These are phyloP conservation scores for Larix sibirica DNA, from an alignment of 83 land plant genomes.

Conservation along the genomic window DNA sequence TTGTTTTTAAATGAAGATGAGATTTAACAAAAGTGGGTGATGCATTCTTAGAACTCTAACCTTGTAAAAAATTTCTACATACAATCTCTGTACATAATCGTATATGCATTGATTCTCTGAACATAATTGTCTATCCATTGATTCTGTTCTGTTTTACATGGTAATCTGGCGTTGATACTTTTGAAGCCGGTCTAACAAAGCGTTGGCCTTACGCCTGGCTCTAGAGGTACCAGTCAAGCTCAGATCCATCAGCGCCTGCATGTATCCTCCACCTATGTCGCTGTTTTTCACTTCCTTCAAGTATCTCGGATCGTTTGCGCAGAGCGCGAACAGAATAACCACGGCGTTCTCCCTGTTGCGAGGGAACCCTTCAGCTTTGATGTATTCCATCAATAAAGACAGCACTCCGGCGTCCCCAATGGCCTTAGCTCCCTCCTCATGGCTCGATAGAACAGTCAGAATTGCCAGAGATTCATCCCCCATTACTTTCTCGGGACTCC, in stretches of 20 bases:
- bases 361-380: conserved; percentile 37
- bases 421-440: conserved; percentile 55
- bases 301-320: conserved; percentile 27
- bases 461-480: conserved; percentile 63
- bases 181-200: conserved; percentile 37
- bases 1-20: too few species aligned
- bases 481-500: conserved; percentile 13
- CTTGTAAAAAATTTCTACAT: too few species aligned
- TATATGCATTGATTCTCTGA: too few species aligned
- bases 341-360: conserved; percentile 75
- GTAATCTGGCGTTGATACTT: too few species aligned
- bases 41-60: too few species aligned
- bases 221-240: conserved; percentile 58
- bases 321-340: conserved; percentile 47
- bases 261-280: conserved; percentile 30
- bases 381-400: conserved; percentile 40
- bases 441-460: conserved; percentile 59
- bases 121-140: too few species aligned
- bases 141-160: too few species aligned
- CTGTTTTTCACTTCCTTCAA: conserved; percentile 44
- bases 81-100: too few species aligned
- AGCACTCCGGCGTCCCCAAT: conserved; percentile 43
- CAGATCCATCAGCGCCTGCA: conserved; percentile 23
- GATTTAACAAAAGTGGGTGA: too few species aligned
- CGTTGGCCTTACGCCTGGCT: conserved; percentile 61